Evolutionary conservation across 2,329 filamentous ascomycete species (phyloP).

Genomic region (Aureobasidium sp.): DNA sequence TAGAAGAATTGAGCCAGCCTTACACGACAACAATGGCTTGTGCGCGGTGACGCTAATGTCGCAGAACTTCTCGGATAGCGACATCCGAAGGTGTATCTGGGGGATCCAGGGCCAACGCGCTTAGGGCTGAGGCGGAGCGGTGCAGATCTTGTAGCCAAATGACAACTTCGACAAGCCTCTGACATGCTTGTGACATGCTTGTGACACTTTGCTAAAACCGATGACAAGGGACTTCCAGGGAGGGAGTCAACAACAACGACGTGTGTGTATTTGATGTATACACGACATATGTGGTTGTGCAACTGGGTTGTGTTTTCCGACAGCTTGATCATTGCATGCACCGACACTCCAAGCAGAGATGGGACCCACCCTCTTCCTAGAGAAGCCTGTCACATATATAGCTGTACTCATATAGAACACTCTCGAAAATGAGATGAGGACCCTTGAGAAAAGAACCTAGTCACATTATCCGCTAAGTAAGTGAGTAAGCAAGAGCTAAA

Average conservation of each 20-base stretch:
- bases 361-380: not conserved
- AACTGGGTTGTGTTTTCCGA: not conserved
- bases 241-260: no score
- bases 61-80: not conserved
- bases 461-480: not conserved
- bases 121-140: not conserved
- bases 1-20: not conserved
- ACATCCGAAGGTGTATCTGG: not conserved
- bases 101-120: not conserved
- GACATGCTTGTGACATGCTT: not conserved
- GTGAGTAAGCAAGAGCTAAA: not conserved
- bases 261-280: not conserved
- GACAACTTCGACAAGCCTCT: not conserved
- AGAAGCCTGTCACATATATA: no score
- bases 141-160: not conserved
- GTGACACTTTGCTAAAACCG: not conserved
- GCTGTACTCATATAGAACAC: no score
- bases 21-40: not conserved
- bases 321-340: not conserved
- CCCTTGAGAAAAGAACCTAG: no score
- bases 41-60: not conserved
- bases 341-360: not conserved
- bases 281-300: not conserved
- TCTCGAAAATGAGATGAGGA: no score
- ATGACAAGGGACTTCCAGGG: not conserved